Conservation (phyloP, 306 rosid species). For the Cicer pinnatifidum region DNA sequence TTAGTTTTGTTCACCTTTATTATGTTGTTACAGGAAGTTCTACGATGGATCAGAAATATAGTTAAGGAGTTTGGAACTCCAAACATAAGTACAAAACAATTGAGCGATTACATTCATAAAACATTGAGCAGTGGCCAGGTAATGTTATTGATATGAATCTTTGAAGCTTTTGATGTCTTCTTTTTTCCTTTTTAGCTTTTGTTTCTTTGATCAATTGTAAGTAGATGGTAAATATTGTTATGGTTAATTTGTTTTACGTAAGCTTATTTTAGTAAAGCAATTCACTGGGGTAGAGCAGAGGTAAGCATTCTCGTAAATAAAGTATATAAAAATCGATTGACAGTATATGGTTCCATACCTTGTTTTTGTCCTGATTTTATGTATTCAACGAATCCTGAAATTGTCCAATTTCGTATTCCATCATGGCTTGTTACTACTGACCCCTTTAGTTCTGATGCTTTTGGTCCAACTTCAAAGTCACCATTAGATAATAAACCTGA, state of each 20-base stretch:
- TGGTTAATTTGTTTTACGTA: neutral
- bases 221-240: slow-evolving; percentile 19
- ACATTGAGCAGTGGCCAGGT: slow-evolving; percentile 96
- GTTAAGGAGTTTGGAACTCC: slow-evolving; percentile 91
- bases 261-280: neutral
- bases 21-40: slow-evolving; percentile 77
- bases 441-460: slow-evolving; percentile 61
- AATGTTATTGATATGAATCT: slow-evolving; percentile 23
- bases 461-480: slow-evolving; percentile 65
- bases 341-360: no score
- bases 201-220: slow-evolving; percentile 18
- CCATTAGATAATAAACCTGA: slow-evolving; percentile 82
- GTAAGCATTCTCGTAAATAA: neutral
- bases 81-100: slow-evolving; percentile 71
- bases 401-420: slow-evolving; percentile 72
- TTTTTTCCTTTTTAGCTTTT: slow-evolving; percentile 4
- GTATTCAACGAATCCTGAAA: slow-evolving; percentile 70
- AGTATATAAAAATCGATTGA: neutral
- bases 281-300: slow-evolving; percentile 15
- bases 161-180: slow-evolving; percentile 34
- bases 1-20: slow-evolving; percentile 24
- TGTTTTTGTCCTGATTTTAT: slow-evolving; percentile 79
- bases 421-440: slow-evolving; percentile 42
- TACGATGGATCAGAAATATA: slow-evolving; percentile 91
- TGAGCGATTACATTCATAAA: slow-evolving; percentile 79